Base-by-base conservation (phyloP, 148 eudicot species). In the Rhododendron griersonianum region DNA sequence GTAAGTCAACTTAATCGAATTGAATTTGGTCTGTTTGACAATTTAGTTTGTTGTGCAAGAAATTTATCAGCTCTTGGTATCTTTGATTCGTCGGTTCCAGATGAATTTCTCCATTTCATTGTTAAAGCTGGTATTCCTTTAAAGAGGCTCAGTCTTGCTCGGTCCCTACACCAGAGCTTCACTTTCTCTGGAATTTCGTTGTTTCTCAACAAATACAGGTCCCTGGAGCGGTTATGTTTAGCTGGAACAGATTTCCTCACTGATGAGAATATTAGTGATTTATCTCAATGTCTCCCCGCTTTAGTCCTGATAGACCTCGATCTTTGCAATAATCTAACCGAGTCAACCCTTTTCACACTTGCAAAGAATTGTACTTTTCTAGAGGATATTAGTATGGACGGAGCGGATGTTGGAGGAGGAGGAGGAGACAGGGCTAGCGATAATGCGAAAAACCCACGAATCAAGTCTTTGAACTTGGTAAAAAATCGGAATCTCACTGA, bases 121-220 rank as follows among this genome's bases (percentile, higher is more conserved):
- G 90, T 84, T 1, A 89, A 88, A 78, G 93, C 95, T 50, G 53
- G 79, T 18, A 80, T 92, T 19, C 95, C 94, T 55, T 91, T 95
- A 85, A 93, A 85, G 83, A 91, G 87, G 51, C 83, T 95, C 23
- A 81, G 84, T 76, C 88, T 95, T 83, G 71, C 51, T 85, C 80
- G 83, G 57, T 92, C 95, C 83, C 14, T 13, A 13, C 57, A 2
- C 57, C 65, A 55, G 74, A 84, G 83, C 67, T 91, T 93, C 81
- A 82, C 89, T 0, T 87, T 88, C 80, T 69, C 86, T 59, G 92
- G 94, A 63, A 84, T 95, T 65, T 80, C 89, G 44, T 67, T 86
- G 11, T 87, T 95, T 5, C 77, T 93, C 77, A 30, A 83, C 11
- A 69, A 53, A 1, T 94, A 91, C 78, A 87, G 74, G 41, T 86